Base-by-base conservation (phyloP, 1,284 basidiomycete genomes). In the Cutaneotrichosporon sp. region DNA sequence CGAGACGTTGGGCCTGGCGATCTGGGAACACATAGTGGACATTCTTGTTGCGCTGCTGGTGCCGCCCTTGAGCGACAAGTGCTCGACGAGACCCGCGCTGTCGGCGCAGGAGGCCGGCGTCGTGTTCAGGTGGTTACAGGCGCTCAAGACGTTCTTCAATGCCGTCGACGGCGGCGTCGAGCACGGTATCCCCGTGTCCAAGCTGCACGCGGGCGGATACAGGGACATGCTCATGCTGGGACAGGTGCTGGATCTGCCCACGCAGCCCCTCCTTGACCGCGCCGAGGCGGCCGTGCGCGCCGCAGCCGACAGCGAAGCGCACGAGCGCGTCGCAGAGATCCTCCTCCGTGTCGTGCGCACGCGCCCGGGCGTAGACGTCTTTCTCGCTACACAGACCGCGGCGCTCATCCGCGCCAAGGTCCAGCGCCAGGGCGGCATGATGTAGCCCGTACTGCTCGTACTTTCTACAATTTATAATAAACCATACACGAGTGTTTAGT, bases 71-170 rank as follows among this genome's bases (percentile, higher is more conserved):
- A 68, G 67, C 4, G 68, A 72, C 48, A 63, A 63, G 48, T 67
- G 68, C 15, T 61, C 57, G 38, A 51, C 53, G 3, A 41, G 41
- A 8, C 35, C 46, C 1, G 26, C 53, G 4, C 61, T 65, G 0
- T 47, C 59, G 0, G 44, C 62, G 0, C 59, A 50, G 17, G 70
- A 76, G 51, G 54, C 69, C 17, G 70, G 71, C 49, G 57, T 74
- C 22, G 65, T 76, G 12, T 74, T 73, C 69, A 73, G 73, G 51
- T 75, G 72, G 72, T 60, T 74, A 4, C 63, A 70, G 53, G 42
- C 70, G 17, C 56, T 74, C 40, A 75, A 74, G 53, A 49, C 59
- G 1, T 76, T 75, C 60, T 75, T 73, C 64, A 75, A 75, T 55
- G 73, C 74, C 9, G 54, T 56, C 4, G 74, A 74, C 38, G 57